Conservation (phyloP, 2,329 filamentous ascomycete genomes). For the Cryphonectria nitschkei region DNA sequence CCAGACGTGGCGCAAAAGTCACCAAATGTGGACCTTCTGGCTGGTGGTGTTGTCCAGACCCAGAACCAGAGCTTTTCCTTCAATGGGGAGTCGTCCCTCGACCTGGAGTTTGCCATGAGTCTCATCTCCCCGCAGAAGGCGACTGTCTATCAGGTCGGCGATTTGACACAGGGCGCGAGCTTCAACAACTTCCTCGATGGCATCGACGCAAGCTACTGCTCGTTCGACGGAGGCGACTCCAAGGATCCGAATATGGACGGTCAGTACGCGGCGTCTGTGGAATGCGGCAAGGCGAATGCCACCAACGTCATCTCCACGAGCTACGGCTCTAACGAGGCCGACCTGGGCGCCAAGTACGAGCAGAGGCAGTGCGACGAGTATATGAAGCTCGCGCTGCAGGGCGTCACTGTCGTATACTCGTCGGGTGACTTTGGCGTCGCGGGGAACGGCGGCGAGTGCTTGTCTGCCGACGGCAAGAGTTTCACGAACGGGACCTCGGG, state of each 20-base stretch:
- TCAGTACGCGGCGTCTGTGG: slow-evolving; percentile 42
- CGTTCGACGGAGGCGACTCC: slow-evolving; percentile 46
- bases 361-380: slow-evolving; percentile 58
- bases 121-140: slow-evolving; percentile 56
- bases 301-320: slow-evolving; percentile 60
- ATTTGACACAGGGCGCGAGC: slow-evolving; percentile 35
- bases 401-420: slow-evolving; percentile 54
- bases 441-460: slow-evolving; percentile 43
- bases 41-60: slow-evolving; percentile 41
- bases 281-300: slow-evolving; percentile 48
- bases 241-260: slow-evolving; percentile 42
- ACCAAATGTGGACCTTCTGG: slow-evolving; percentile 41
- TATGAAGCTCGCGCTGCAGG: slow-evolving; percentile 59
- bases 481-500: slow-evolving; percentile 40
- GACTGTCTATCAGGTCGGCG: slow-evolving; percentile 53
- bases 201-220: slow-evolving; percentile 50
- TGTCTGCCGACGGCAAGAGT: slow-evolving; percentile 37
- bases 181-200: slow-evolving; percentile 41
- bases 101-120: slow-evolving; percentile 49
- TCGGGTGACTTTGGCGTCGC: slow-evolving; percentile 55
- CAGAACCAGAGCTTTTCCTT: slow-evolving; percentile 42
- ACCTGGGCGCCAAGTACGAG: slow-evolving; percentile 52
- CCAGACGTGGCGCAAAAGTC: slow-evolving; percentile 44
- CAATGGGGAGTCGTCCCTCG: slow-evolving; percentile 43
- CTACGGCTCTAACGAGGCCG: slow-evolving; percentile 58